Evolutionary conservation across 305 asterid genomes (phyloP).

Genomic region (Coffea humblotiana): DNA sequence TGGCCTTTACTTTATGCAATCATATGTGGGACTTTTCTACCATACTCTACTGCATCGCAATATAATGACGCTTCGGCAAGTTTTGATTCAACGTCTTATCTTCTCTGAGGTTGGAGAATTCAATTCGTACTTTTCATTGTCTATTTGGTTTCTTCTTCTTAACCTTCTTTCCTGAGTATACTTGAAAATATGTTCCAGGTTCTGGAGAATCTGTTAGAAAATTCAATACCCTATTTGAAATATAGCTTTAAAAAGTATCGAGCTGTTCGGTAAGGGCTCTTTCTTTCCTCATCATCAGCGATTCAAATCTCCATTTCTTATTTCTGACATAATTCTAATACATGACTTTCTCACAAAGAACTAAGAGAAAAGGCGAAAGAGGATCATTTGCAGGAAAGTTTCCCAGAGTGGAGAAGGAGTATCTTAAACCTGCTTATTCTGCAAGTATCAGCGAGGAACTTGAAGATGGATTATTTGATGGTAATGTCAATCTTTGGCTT

Average conservation of each 20-base stretch:
- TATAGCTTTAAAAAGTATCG: constrained; percentile 75
- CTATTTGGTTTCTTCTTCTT: constrained; percentile 17
- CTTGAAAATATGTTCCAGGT: constrained; percentile 48
- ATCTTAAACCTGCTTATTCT: constrained; percentile 73
- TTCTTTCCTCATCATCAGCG: constrained; percentile 6
- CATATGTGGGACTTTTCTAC: constrained; percentile 89
- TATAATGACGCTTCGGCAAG: constrained; percentile 81
- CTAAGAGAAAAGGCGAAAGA: constrained; percentile 52
- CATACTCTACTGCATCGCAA: constrained; percentile 89
- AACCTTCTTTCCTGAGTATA: background rate
- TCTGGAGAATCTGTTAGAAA: constrained; percentile 80
- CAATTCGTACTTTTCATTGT: constrained; percentile 1
- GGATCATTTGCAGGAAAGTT: constrained; percentile 53
- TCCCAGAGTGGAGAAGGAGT: constrained; percentile 84
- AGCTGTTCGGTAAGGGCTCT: constrained; percentile 58
- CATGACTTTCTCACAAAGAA: constrained; percentile 45
- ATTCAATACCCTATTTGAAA: constrained; percentile 74
- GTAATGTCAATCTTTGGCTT: constrained; percentile 38
- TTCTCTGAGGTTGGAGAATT: constrained; percentile 64
- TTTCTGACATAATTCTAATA: constrained; percentile 3
- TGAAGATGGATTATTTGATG: constrained; percentile 96
- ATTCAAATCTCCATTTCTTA: background rate
- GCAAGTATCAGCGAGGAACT: constrained; percentile 88
- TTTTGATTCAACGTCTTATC: constrained; percentile 81
- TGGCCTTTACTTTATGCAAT: constrained; percentile 95